Evolutionary conservation across 1,284 basidiomycete genomes (phyloP), one percentile per base, ranked within the genome.

Genomic region (Trichosporon ovoides): DNA sequence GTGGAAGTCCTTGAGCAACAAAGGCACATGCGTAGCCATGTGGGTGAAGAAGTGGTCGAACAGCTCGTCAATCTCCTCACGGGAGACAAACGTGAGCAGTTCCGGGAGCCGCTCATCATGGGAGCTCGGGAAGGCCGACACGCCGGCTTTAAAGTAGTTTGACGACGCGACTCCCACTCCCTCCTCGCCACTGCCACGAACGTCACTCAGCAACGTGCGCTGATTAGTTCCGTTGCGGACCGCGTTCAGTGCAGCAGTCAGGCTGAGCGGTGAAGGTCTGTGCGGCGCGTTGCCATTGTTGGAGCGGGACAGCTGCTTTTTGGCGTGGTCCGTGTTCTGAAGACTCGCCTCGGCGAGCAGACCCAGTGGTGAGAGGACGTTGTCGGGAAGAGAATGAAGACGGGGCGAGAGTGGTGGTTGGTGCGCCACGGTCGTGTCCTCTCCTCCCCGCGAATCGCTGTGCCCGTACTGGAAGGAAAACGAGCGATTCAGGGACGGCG

Each of bases 81-180:
- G 88, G 57, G 81, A 81, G 2, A 89, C 86, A 66, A 93, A 91
- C 62, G 80, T 89, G 36, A 95, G 79, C 84, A 94, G 92, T 71
- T 94, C 91, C 0, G 91, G 91, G 65, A 71, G 38, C 4, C 70
- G 58, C 43, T 66, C 58, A 38, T 60, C 59, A 28, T 56, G 49
- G 3, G n/a, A 52, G 24, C 38, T 36, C 10, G 37, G 53, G 40
- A 40, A 46, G 52, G 36, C 48, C 20, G 54, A 57, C n/a, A 58
- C 74, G 85, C 91, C 92, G 49, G 95, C 93, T 71, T 90, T 93
- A 81, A 98, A 98, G 77, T 96, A 98, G 60, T 88, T 85, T 63
- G 89, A 86, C 60, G 87, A 91, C 0, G 92, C 94, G 9, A 97
- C 89, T 69, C 63, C 73, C 16, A 67, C 63, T 5, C 66, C 67